phyloP scores from a whole-genome alignment of 176 grass and related monocot species.

The Phoenix dactylifera region DNA sequence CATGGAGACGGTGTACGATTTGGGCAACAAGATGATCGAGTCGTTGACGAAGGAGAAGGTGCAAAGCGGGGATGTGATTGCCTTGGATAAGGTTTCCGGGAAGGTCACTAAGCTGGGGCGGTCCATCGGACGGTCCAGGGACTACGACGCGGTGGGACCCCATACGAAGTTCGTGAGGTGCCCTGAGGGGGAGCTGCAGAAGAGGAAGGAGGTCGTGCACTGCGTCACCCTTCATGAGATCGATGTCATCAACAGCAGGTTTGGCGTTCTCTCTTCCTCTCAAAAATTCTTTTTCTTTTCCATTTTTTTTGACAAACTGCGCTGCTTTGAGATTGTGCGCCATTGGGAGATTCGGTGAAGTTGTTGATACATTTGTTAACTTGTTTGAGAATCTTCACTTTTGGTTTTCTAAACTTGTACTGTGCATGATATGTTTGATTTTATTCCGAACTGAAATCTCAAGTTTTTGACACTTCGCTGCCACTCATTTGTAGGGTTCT shows the following conservation, averaged over 20 bases:
- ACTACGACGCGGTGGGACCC: constrained; percentile 73
- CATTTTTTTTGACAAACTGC: no score
- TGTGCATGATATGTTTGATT: no score
- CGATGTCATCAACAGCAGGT: constrained; percentile 98
- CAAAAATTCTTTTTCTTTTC: no score
- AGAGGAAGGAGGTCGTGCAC: constrained; percentile 95
- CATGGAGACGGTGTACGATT: constrained; percentile 94
- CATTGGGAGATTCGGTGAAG: no score
- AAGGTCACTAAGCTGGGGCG: constrained; percentile 94
- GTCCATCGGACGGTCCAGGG: constrained; percentile 64
- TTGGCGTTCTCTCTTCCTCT: no score
- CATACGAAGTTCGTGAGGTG: constrained; percentile 90
- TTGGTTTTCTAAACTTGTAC: no score
- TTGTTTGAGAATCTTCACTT: no score
- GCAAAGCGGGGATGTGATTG: constrained; percentile 91
- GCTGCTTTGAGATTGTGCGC: no score
- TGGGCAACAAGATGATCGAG: constrained; percentile 97
- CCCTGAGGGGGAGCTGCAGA: constrained; percentile 92
- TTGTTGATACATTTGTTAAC: no score
- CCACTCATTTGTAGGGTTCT: no score
- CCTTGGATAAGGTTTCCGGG: constrained; percentile 66
- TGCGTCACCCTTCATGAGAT: constrained; percentile 95
- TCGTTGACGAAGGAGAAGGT: constrained; percentile 89
- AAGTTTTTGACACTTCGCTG: no score
- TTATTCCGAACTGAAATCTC: no score